Conservation (phyloP, 345 rosid species). For the Zanthoxylum bungeanum region DNA sequence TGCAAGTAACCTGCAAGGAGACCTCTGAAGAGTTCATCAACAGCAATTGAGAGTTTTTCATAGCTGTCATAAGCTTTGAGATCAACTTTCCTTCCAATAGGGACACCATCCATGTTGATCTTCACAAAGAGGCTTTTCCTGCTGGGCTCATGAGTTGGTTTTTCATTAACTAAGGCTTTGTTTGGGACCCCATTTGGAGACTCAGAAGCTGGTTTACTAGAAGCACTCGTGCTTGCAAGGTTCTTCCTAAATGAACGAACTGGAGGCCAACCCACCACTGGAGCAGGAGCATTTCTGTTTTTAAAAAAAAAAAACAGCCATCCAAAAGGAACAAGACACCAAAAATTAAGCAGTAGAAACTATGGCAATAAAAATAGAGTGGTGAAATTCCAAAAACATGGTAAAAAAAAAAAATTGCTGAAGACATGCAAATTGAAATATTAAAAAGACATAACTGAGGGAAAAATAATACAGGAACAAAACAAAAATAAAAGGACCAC, state of each 20-base stretch:
- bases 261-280: slow-evolving; percentile 99
- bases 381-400: slow-evolving; percentile 1
- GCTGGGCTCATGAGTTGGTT: slow-evolving; percentile 25
- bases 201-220: slow-evolving; percentile 43
- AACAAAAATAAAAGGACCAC: slow-evolving; percentile 41
- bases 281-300: slow-evolving; percentile 88
- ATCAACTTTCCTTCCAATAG: slow-evolving; percentile 97
- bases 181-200: slow-evolving; percentile 40
- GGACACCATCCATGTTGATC: slow-evolving; percentile 97
- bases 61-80: slow-evolving; percentile 80
- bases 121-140: slow-evolving; percentile 72
- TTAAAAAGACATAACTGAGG: no score
- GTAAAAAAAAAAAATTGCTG: neutral
- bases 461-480: neutral
- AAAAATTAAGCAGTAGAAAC: no score
- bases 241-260: slow-evolving; percentile 88
- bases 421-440: neutral
- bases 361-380: no score
- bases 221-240: slow-evolving; percentile 61
- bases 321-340: slow-evolving; percentile 1
- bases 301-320: neutral
- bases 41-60: slow-evolving; percentile 71
- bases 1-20: slow-evolving; percentile 88
- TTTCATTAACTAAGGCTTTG: slow-evolving; percentile 38
- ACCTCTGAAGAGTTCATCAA: slow-evolving; percentile 89